Conservation (phyloP, 2,329 filamentous ascomycete genomes). For the Aspergillus tanneri region DNA sequence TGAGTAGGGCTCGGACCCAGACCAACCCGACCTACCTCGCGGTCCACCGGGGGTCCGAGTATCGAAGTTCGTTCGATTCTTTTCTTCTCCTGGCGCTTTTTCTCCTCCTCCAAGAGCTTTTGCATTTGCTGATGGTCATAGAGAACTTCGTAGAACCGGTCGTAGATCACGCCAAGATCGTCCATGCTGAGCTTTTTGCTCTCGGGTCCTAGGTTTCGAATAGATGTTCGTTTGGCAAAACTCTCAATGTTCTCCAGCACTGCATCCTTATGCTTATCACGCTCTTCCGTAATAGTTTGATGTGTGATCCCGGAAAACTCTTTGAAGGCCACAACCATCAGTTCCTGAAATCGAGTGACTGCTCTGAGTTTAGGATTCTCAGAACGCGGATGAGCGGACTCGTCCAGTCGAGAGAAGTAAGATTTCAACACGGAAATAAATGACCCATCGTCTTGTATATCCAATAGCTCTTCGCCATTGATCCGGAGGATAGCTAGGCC, state of each 20-base stretch:
- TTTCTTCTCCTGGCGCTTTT: constrained; percentile 63
- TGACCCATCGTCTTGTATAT: constrained; percentile 89
- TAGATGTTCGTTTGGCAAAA: constrained; percentile 94
- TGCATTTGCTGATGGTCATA: constrained; percentile 89
- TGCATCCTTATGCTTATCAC: constrained; percentile 88
- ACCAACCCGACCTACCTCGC: constrained; percentile 83
- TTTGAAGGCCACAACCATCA: constrained; percentile 99
- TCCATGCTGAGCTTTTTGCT: constrained; percentile 85
- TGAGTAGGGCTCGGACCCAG: constrained; percentile 83
- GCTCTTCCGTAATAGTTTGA: constrained; percentile 81
- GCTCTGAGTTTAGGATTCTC: constrained; percentile 92
- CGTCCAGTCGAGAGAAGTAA: constrained; percentile 89
- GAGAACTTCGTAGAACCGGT: constrained; percentile 86
- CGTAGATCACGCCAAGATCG: constrained; percentile 86
- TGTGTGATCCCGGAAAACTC: constrained; percentile 97
- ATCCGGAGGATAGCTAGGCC: constrained; percentile 95
- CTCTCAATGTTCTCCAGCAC: constrained; percentile 95
- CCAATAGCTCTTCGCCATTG: constrained; percentile 92
- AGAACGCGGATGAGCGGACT: constrained; percentile 92
- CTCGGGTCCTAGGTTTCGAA: constrained; percentile 90
- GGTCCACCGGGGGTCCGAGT: constrained; percentile 51
- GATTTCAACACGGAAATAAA: constrained; percentile 95
- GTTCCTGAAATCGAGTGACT: constrained; percentile 92
- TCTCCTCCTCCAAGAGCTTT: constrained; percentile 72
- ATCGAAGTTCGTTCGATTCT: constrained; percentile 46